These are phyloP conservation scores for Mycosarcoma maydis DNA, from an alignment of 1,284 basidiomycete genomes.

Conservation along the genomic window DNA sequence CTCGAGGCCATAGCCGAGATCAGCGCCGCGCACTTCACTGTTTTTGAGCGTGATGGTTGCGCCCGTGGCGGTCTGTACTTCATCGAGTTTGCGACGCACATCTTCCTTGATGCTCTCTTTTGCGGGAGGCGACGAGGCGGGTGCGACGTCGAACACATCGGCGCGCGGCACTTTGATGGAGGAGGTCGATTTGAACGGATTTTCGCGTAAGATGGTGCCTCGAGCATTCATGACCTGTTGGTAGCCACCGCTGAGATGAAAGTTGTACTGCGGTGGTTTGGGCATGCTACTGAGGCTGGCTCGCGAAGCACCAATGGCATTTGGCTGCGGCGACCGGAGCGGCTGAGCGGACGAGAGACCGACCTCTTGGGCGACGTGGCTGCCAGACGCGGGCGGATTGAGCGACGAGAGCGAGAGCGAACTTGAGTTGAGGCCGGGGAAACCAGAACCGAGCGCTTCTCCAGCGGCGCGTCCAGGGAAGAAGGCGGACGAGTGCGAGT, in stretches of 20 bases:
- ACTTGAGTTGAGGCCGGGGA: slow-evolving; percentile 44
- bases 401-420: slow-evolving; percentile 48
- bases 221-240: slow-evolving; percentile 91
- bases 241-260: slow-evolving; percentile 88
- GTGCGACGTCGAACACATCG: slow-evolving; percentile 75
- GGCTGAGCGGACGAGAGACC: slow-evolving; percentile 24
- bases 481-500: slow-evolving; percentile 44
- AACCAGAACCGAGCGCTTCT: slow-evolving; percentile 37
- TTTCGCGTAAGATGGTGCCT: slow-evolving; percentile 86
- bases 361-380: slow-evolving; percentile 41
- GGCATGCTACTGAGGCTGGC: slow-evolving; percentile 25
- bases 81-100: slow-evolving; percentile 86
- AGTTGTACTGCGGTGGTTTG: slow-evolving; percentile 71
- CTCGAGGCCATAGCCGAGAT: slow-evolving; percentile 77
- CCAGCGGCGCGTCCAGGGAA: slow-evolving; percentile 23
- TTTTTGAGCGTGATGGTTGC: slow-evolving; percentile 83
- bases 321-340: slow-evolving; percentile 19
- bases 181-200: slow-evolving; percentile 83
- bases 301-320: slow-evolving; percentile 18
- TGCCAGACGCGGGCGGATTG: slow-evolving; percentile 38
- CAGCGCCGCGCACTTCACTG: slow-evolving; percentile 51
- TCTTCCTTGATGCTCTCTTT: slow-evolving; percentile 80
- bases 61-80: slow-evolving; percentile 85
- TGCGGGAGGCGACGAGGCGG: slow-evolving; percentile 27
- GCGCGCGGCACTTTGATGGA: slow-evolving; percentile 88